Evolutionary conservation across 441 rosid genomes (phyloP).

Genomic region (Dalechampia spathulata): DNA sequence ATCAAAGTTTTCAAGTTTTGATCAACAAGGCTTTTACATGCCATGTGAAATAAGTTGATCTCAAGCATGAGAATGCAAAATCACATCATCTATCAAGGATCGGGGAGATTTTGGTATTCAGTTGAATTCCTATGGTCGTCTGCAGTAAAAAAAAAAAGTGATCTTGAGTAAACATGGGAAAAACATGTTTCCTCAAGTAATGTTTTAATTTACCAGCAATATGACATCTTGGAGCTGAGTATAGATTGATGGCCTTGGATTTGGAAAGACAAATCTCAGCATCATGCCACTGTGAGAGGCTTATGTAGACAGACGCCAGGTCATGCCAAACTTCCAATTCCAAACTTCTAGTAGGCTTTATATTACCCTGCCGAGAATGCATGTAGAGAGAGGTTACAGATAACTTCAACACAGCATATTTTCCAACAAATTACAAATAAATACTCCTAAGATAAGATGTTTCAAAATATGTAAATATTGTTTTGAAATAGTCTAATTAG

Average conservation of each 20-base stretch:
- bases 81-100: no score
- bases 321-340: slow-evolving; percentile 89
- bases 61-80: no score
- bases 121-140: not conserved
- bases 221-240: slow-evolving; percentile 57
- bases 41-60: no score
- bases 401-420: no score
- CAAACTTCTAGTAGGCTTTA: slow-evolving; percentile 37
- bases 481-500: not conserved
- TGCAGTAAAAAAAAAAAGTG: not conserved
- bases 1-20: no score
- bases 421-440: no score
- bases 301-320: slow-evolving; percentile 63
- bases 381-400: not conserved
- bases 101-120: no score
- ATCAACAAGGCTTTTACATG: no score
- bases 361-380: slow-evolving; percentile 35
- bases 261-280: slow-evolving; percentile 86
- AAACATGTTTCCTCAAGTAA: no score
- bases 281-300: slow-evolving; percentile 71
- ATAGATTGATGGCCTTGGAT: slow-evolving; percentile 53
- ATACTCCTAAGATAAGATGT: no score
- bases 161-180: not conserved
- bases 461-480: not conserved
- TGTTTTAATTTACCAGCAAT: slow-evolving; percentile 32